Evolutionary conservation across 2,329 filamentous ascomycete genomes (phyloP), one percentile per base, ranked within the genome.

Genomic region (Colletotrichum cereale): DNA sequence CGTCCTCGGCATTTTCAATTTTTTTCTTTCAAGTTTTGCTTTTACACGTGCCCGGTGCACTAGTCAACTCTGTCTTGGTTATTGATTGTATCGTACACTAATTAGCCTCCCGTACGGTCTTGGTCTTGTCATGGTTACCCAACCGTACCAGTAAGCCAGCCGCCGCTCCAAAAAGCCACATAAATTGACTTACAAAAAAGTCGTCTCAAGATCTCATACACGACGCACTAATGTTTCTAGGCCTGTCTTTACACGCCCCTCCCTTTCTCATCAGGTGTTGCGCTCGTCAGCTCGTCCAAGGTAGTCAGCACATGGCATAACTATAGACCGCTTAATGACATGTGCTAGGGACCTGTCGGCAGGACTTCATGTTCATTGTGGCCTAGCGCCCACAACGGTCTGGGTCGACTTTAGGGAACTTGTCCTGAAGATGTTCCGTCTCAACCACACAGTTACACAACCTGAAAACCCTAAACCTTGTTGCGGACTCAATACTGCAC

Each of bases 281-380:
- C 18, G 40, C 21, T 44, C 42, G 18, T 71, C 67, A 50, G 57
- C 42, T 29, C 47, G 57, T 18, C 21, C 26, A 14, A n/a, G n/a
- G n/a, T 47, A 38, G 18, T 10, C 47, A 31, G 34, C 36, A 52
- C 36, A 47, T 44, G 50, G 38, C 48, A 24, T 24, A 47, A 34
- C 11, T 36, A 26, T 38, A 36, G 56, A 57, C 63, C 26, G 29
- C 36, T 55, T 52, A 55, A 64, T 72, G 58, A 55, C 65, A 69
- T 72, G 69, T 72, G 69, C 47, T 53, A 69, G 66, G 42, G 65
- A 52, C 64, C 44, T 60, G 24, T 38, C 47, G 36, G 48, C 65
- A 36, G 26, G 52, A 71, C 7, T 53, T 26, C 29, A 60, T 40
- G 26, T 40, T 31, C n/a, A 29, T 52, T 29, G 14, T 38, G 31